Percentiles rank a stretch among this genome's conserved stretches.
These are phyloP conservation scores for Tanacetum coccineum DNA, from an alignment of 129 eudicot genomes.

Conservation along the genomic window DNA sequence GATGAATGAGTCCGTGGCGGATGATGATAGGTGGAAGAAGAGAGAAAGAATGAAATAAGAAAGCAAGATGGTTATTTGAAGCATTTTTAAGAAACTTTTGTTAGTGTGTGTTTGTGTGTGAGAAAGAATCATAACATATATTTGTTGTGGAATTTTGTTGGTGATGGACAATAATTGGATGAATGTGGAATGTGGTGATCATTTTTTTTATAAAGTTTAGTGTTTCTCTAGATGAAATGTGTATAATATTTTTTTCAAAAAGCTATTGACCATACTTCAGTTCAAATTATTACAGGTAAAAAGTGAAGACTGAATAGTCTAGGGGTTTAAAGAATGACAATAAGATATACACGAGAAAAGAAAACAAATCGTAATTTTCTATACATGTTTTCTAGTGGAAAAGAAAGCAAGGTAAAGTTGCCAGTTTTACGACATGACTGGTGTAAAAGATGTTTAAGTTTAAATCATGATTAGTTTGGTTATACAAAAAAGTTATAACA, in stretches of 20 bases:
- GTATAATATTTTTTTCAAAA: background rate
- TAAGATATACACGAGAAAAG: no score
- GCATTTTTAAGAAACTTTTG: conserved; percentile 25
- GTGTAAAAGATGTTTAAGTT: no score
- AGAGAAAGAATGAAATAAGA: conserved; percentile 27
- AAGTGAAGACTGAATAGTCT: no score
- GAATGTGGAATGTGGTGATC: conserved; percentile 23
- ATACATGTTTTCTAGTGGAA: no score
- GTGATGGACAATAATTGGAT: conserved; percentile 40
- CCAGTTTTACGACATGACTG: no score
- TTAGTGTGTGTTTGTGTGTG: background rate
- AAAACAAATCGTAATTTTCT: no score
- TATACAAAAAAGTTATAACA: no score
- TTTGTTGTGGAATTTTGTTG: conserved; percentile 31
- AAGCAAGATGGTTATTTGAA: conserved; percentile 23
- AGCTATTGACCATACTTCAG: background rate
- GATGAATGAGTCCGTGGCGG: conserved; percentile 50
- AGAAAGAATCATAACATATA: conserved; percentile 25
- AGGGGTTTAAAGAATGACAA: no score
- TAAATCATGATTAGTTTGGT: no score
- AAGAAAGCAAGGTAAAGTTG: no score
- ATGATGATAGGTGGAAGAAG: conserved; percentile 30
- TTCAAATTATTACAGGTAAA: no score
- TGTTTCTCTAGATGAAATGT: background rate
- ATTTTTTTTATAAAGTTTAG: conserved; percentile 15